A percentile compares a stretch with the other conserved stretches of the same genome.
Evolutionary conservation across 805 yeast species (phyloP).

Genomic region (Barnettozyma sp.): DNA sequence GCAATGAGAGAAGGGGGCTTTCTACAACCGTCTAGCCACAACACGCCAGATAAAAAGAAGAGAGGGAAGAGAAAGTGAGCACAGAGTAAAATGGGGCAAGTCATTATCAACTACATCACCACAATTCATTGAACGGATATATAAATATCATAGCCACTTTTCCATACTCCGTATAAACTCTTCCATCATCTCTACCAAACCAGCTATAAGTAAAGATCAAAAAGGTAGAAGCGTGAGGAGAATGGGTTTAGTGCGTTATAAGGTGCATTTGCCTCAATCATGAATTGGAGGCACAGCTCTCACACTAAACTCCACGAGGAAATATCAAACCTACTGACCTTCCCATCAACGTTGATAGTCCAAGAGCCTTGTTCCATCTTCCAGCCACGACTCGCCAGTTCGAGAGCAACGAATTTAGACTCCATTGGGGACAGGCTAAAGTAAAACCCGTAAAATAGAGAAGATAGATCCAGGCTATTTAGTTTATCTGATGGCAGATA

Average conservation of each 20-base stretch:
- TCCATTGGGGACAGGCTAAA: conserved; percentile 64
- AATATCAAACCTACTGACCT: conserved; percentile 21
- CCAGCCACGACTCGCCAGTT: conserved; percentile 78
- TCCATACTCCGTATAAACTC: too few relatives aligned
- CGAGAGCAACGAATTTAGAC: conserved; percentile 70
- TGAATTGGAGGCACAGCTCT: too few relatives aligned
- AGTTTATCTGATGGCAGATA: conserved; percentile 36
- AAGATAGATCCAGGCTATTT: conserved; percentile 12
- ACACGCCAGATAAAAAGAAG: not conserved
- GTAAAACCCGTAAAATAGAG: conserved; percentile 81
- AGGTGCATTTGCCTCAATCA: too few relatives aligned
- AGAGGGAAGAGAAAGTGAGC: not conserved
- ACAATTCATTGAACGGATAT: too few relatives aligned
- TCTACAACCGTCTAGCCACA: not conserved
- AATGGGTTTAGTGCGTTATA: too few relatives aligned
- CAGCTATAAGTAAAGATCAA: too few relatives aligned
- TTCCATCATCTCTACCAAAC: too few relatives aligned
- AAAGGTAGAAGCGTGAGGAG: too few relatives aligned
- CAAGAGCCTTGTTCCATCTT: conserved; percentile 21
- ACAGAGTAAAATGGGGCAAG: too few relatives aligned
- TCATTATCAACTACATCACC: too few relatives aligned
- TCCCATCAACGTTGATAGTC: conserved; percentile 2
- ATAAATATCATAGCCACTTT: too few relatives aligned
- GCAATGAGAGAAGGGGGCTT: conserved; percentile 24
- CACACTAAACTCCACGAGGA: conserved; percentile 15